phyloP scores from a whole-genome alignment of 2,329 filamentous ascomycete genomes.

The Pyrenochaeta sp. region DNA sequence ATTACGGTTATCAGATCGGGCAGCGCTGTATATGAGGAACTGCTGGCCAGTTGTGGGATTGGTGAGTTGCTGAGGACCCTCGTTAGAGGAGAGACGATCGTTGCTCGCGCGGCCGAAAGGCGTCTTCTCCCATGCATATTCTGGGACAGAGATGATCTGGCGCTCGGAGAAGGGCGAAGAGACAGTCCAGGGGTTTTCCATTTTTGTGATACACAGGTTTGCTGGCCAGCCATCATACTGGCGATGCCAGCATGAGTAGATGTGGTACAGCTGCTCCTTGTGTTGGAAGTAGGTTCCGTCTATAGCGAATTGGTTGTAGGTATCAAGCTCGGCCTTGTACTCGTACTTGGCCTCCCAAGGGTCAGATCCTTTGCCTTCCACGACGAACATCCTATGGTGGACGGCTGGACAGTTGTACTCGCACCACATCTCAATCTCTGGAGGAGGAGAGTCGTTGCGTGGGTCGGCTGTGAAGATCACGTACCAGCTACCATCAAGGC shows the following conservation, averaged over 20 bases:
- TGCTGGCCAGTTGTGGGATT: constrained; percentile 58
- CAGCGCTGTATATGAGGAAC: constrained; percentile 61
- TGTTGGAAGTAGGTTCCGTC: constrained; percentile 63
- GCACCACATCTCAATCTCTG: constrained; percentile 59
- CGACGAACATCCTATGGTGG: constrained; percentile 61
- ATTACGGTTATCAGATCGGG: constrained; percentile 61
- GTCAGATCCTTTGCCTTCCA: constrained; percentile 54
- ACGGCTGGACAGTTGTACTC: constrained; percentile 60
- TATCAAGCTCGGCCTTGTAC: constrained; percentile 58
- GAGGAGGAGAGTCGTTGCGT: constrained; percentile 56
- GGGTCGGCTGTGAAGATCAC: constrained; percentile 63
- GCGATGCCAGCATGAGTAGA: constrained; percentile 53
- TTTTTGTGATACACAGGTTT: constrained; percentile 62
- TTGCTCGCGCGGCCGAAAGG: constrained; percentile 59
- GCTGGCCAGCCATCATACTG: constrained; percentile 60
- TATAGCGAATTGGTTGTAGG: constrained; percentile 63
- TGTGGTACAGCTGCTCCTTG: constrained; percentile 45
- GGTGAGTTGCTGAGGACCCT: constrained; percentile 60
- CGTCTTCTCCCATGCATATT: constrained; percentile 61
- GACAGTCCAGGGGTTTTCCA: constrained; percentile 59
- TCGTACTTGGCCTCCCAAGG: constrained; percentile 57
- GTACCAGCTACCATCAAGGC: constrained; percentile 58
- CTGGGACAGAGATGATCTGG: constrained; percentile 57
- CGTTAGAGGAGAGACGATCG: constrained; percentile 59
- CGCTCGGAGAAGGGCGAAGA: constrained; percentile 56